Evolutionary conservation across 2,329 filamentous ascomycete genomes (phyloP), one percentile per base, ranked within the genome.

Genomic region (Colletotrichum nymphaeae): DNA sequence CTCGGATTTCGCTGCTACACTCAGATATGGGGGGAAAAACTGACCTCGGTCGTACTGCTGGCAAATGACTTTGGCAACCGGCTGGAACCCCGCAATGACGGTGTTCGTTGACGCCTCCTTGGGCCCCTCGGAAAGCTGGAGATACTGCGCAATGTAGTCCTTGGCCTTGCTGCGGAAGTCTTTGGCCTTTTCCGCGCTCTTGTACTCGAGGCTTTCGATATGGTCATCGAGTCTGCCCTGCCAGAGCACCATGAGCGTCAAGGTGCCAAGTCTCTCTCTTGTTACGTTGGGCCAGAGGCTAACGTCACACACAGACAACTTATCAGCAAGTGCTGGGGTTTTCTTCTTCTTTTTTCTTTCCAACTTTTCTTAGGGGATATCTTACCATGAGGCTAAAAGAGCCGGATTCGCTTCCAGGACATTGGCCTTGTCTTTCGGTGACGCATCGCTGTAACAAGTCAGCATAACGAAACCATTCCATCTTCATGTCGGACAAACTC

Each of bases 221-320:
- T 67, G 46, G 53, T 75, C 73, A 57, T 75, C 73, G 42, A 75
- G 70, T 12, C 56, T 46, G 11, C 73, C 73, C 53, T 74, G 71
- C 73, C 73, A 75, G 22, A 74, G 62, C 32, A 75, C 63, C 65
- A 70, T 70, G 37, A 63, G 16, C 9, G 71, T 57, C 42, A 75
- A 32, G 3, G 63, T 62, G 22, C 22, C 24, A 9, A 75, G 66
- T 30, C 64, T 57, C 12, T 70, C 58, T 28, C 28, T 28, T 16
- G 60, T 37, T 0, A 55, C 70, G 1, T 71, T 28, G 12, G 73
- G 73, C 73, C 73, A 75, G 28, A 73, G 46, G n/a, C 73, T 75
- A 42, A 42, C 14, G 52, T 55, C 5, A 2, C 24, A 5, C 14
- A 0, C n/a, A 7, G n/a, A n/a, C 4, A 2, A 24, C 5, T 16